Base-by-base conservation (phyloP, 768 basidiomycete genomes). In the Rickenella mellea region DNA sequence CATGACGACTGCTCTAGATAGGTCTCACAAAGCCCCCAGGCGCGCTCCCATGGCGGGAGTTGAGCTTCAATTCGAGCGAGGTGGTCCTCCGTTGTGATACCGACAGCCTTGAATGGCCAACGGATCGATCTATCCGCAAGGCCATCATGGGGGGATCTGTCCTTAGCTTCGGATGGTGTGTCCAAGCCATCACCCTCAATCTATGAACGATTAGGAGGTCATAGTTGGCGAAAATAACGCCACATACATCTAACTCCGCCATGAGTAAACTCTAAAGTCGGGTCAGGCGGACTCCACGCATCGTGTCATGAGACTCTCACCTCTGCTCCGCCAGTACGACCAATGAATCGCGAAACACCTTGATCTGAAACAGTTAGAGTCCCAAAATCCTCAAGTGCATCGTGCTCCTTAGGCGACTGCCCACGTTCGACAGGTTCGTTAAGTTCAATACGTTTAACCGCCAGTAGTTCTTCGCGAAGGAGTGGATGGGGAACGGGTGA, bases 1-100 rank as follows among this genome's bases (percentile, higher is more conserved):
- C 84, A 87, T 0, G 80, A 78, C 2, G 82, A 79, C 52, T 82
- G 77, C n/a, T 79, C 77, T 29, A 85, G 69, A 56, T 86, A 87
- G 11, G 83, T 65, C 17, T 76, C 71, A 49, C 70, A 71, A 26
- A 87, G 66, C 26, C 73, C 69, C 32, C 58, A 55, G 0, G 78
- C 78, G 6, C 69, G 69, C 5, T 69, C 66, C 55, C 66, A 73
- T 0, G 68, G 43, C 0, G 81, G 82, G 6, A 83, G 68, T 48
- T 79, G 71, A 2, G 61, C 56, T 41, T 71, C 67, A 29, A 83
- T 68, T n/a, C n/a, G n/a, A n/a, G n/a, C n/a, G n/a, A n/a, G n/a
- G n/a, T n/a, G n/a, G n/a, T n/a, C n/a, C n/a, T n/a, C n/a, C n/a
- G n/a, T n/a, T n/a, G n/a, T n/a, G n/a, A n/a, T n/a, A n/a, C n/a